Conservation (phyloP, 768 basidiomycete species). For the Tubosaeta sp. region DNA sequence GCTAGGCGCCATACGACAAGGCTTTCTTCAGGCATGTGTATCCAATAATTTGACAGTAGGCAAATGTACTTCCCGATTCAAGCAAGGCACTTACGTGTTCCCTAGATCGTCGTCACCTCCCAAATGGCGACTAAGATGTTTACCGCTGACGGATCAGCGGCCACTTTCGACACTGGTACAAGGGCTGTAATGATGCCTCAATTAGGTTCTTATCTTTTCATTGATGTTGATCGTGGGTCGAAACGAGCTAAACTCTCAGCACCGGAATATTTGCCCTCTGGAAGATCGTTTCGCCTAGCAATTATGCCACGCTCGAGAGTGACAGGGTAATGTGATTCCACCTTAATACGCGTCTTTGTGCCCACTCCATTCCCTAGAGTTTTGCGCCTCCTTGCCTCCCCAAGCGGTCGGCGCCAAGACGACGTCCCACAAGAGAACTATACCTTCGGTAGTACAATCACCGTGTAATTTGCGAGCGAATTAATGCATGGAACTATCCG, state of each 20-base stretch:
- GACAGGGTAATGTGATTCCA: conserved; percentile 36
- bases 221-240: conserved; percentile 4
- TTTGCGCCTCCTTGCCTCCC: conserved; percentile 39
- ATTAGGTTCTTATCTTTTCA: conserved; percentile 42
- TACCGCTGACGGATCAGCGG: conserved; percentile 58
- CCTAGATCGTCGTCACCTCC: conserved; percentile 54
- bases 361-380: conserved; percentile 29
- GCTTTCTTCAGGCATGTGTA: conserved; percentile 46
- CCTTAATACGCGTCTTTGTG: conserved; percentile 5
- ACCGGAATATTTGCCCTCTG: conserved; percentile 39
- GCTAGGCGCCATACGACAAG: conserved; percentile 50
- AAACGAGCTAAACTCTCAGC: conserved; percentile 19
- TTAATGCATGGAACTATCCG: conserved; percentile 8
- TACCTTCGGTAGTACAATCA: conserved; percentile 24
- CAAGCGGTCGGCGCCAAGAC: conserved; percentile 19
- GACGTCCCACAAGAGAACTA: conserved; percentile 21
- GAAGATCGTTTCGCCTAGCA: conserved; percentile 40
- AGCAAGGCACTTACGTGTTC: conserved; percentile 5
- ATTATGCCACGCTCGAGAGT: conserved; percentile 38
- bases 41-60: conserved; percentile 48
- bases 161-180: conserved; percentile 61
- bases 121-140: conserved; percentile 69
- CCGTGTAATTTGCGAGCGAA: conserved; percentile 10
- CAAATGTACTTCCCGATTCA: conserved; percentile 1
- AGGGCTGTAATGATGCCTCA: conserved; percentile 64